Evolutionary conservation across 176 grass and related monocot species (phyloP), one percentile per base, ranked within the genome.

Genomic region (Thalia dealbata): DNA sequence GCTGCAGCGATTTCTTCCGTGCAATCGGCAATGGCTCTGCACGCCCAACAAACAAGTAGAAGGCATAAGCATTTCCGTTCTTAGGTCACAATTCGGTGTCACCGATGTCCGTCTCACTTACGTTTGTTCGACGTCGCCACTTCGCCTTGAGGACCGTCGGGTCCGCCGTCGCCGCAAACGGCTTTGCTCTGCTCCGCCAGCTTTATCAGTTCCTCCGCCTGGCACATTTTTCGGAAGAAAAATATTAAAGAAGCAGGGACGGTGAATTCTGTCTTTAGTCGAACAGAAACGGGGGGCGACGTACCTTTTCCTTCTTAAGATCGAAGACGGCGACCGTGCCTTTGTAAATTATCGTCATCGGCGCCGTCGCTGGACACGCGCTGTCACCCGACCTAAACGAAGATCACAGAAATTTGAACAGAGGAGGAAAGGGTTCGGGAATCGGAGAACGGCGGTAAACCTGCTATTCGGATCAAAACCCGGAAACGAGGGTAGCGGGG

Each of bases 341-440:
- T 10, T 77, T 41, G 75, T 77, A 77, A 23, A 77, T 67, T 45
- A 77, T 77, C 45, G 75, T 77, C 18, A 77, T 41, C 8, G 75
- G 75, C 61, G 75, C 61, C 16, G 75, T 35, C 8, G 0, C 61
- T 0, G 46, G 8, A 41, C 10, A 3, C 15, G 51, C 18, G 51
- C 10, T 41, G 26, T 10, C 46, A 15, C 5, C 19, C 44, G 48
- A 21, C 48, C 75, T 77, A 51, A 22, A 43, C 13, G 30, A 51
- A 66, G 43, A 66, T 10, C 21, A 29, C 29, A 16, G 14, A 66
- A 16, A 52, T 38, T 38, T 22, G 25, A 10, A 62, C 23, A 26
- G 7, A 64, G 42, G 27, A 10, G 15, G 41, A 73, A 50, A 42
- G 18, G 29, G 3, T 10, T 7, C 42, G 3, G 24, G 46, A 5